Evolutionary conservation across 2,329 filamentous ascomycete genomes (phyloP), one percentile per base, ranked within the genome.

Genomic region (Fusarium sterilihyphosum): DNA sequence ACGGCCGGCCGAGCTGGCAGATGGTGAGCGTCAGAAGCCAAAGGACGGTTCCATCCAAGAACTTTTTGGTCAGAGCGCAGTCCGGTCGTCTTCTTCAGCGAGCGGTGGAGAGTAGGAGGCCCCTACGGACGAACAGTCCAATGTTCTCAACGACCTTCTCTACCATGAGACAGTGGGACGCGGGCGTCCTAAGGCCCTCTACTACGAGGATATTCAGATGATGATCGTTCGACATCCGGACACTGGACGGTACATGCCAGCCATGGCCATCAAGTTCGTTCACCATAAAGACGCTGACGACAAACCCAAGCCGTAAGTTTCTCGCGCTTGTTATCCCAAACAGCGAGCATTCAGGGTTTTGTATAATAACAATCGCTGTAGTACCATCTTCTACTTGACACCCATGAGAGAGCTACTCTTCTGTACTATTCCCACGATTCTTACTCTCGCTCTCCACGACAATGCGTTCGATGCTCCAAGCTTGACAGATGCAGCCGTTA

Each of bases 241-340:
- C 5, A 80, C 74, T 7, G 65, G 73, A 46, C 26, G 50, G 35
- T 71, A 59, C 24, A 61, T 79, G 4, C 61, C 73, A 20, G 72
- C 73, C 3, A 82, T 82, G 54, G 73, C 78, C 8, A 71, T 82
- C 22, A 81, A 79, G 65, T 80, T 81, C 31, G 77, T 80, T 29
- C 41, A 81, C 54, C 57, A 82, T 37, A 82, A 82, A 52, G 75
- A 77, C 22, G 70, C 70, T 35, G 52, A 82, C 18, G 78, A 47
- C 7, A 47, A 29, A 24, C 44, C 44, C 12, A 47, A 29, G 44
- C 44, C 18, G 18, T 47, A n/a, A n/a, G n/a, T n/a, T n/a, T n/a
- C n/a, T n/a, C n/a, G n/a, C n/a, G n/a, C n/a, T n/a, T n/a, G n/a
- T n/a, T n/a, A n/a, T n/a, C n/a, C n/a, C n/a, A n/a, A n/a, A n/a